Base-by-base conservation (phyloP, 768 basidiomycete genomes). In the Mycena epipterygia region DNA sequence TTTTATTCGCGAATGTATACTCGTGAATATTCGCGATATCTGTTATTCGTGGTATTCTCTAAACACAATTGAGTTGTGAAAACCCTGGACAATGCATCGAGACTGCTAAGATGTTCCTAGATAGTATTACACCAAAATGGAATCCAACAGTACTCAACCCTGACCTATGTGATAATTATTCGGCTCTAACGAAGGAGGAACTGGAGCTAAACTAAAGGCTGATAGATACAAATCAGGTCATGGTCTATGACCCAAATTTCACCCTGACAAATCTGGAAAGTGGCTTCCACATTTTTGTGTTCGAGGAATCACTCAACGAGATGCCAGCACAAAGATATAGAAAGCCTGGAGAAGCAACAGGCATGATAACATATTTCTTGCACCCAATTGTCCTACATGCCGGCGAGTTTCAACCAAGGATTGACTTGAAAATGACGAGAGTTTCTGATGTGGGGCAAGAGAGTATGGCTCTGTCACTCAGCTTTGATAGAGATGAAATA, bases 191-290 rank as follows among this genome's bases (percentile, higher is more conserved):
- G n/a, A n/a, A n/a, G n/a, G n/a, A n/a, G n/a, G n/a, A n/a, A n/a
- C n/a, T n/a, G n/a, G n/a, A n/a, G n/a, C n/a, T n/a, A n/a, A n/a
- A n/a, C n/a, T n/a, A n/a, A n/a, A n/a, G n/a, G n/a, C n/a, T n/a
- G n/a, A n/a, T n/a, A n/a, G n/a, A n/a, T n/a, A 41, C 14, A 6
- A 29, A 53, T 9, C 29, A 46, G 9, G 23, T 25, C 5, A 16
- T 64, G 7, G 41, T 25, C 44, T 63, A 52, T 37, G 62, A 64
- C 19, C 64, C 64, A 0, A 35, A 56, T 13, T 56, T 46, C 8
- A 46, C 32, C 3, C n/a, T 65, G 30, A 23, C 29, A 1, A 32
- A 64, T 35, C 0, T 64, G 52, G 33, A 32, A 7, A 7, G 23
- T 0, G 41, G 52, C 0, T 64, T 64, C 41, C 52, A 53, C 0